A percentile compares a stretch with the other conserved stretches of the same genome.
Evolutionary conservation across 345 rosid species (phyloP).

Genomic region (Eucalyptus polyanthemos): DNA sequence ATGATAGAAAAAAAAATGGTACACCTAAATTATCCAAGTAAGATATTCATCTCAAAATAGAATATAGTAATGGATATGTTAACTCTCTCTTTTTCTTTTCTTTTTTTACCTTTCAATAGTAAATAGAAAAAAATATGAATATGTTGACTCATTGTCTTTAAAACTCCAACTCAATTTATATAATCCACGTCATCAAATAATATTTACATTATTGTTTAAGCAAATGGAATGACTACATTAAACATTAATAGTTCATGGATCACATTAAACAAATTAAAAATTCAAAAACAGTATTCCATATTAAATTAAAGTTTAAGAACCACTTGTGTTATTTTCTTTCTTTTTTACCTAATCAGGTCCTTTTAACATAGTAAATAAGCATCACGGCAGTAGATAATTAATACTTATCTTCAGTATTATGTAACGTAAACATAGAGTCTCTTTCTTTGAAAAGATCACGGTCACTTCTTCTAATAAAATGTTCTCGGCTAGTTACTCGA

Average conservation of each 20-base stretch:
- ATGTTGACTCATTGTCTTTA: neutral
- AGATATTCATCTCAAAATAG: neutral
- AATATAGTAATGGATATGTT: neutral
- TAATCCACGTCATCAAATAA: neutral
- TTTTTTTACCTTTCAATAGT: neutral
- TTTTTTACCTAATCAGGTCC: neutral
- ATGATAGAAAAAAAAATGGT: neutral
- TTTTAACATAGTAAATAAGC: neutral
- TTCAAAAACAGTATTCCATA: neutral
- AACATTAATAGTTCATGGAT: neutral
- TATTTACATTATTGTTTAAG: neutral
- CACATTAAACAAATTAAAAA: neutral
- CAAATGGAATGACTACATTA: neutral
- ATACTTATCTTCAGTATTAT: neutral
- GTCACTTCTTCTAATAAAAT: neutral
- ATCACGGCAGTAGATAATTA: neutral
- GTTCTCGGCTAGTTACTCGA: neutral
- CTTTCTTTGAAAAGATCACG: neutral
- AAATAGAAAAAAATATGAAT: neutral
- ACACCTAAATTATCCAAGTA: neutral
- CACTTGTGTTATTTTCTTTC: neutral
- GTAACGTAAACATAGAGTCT: neutral
- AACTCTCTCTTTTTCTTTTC: neutral
- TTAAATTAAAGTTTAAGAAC: neutral
- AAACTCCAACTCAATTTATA: neutral